Percentiles rank a stretch among this genome's conserved stretches.
Conservation (phyloP, 495 filamentous ascomycete genomes). For the Penicillium cataractarum region DNA sequence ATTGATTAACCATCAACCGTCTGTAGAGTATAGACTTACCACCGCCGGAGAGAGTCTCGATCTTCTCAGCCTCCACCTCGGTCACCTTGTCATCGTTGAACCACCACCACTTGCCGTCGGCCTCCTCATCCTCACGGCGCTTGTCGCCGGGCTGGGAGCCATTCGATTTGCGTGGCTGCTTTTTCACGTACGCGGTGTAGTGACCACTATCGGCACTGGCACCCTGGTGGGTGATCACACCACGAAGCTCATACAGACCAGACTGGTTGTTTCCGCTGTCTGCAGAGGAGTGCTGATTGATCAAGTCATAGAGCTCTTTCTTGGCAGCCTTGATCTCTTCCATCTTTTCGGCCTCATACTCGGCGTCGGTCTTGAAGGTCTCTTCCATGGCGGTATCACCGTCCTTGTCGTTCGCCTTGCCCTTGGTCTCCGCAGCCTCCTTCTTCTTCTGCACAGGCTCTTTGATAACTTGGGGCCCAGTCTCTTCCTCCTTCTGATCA, state of each 20-base stretch:
- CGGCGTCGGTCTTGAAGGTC: constrained; percentile 87
- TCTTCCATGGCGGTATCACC: constrained; percentile 74
- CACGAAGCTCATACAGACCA: constrained; percentile 91
- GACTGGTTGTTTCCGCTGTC: constrained; percentile 88
- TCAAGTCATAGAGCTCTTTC: constrained; percentile 77
- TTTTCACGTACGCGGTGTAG: constrained; percentile 97
- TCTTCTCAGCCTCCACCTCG: constrained; percentile 89
- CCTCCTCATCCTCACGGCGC: constrained; percentile 78
- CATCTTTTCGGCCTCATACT: constrained; percentile 81
- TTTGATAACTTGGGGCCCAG: constrained; percentile 33
- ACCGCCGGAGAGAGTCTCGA: constrained; percentile 85
- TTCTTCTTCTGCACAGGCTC: constrained; percentile 57
- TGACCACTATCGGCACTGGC: constrained; percentile 96
- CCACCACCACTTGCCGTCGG: constrained; percentile 99
- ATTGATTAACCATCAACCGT: background rate
- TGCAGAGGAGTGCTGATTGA: constrained; percentile 68
- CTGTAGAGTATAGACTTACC: constrained; percentile 54
- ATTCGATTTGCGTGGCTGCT: constrained; percentile 60
- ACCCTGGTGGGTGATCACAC: constrained; percentile 96
- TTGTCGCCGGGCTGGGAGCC: constrained; percentile 67
- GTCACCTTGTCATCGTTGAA: constrained; percentile 98
- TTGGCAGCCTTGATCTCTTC: constrained; percentile 75
- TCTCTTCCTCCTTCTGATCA: constrained; percentile 46
- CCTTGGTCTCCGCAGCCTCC: constrained; percentile 54
- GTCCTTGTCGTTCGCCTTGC: constrained; percentile 59